Base-by-base conservation (phyloP, 495 filamentous ascomycete species). In the Bathelium albidoporum region DNA sequence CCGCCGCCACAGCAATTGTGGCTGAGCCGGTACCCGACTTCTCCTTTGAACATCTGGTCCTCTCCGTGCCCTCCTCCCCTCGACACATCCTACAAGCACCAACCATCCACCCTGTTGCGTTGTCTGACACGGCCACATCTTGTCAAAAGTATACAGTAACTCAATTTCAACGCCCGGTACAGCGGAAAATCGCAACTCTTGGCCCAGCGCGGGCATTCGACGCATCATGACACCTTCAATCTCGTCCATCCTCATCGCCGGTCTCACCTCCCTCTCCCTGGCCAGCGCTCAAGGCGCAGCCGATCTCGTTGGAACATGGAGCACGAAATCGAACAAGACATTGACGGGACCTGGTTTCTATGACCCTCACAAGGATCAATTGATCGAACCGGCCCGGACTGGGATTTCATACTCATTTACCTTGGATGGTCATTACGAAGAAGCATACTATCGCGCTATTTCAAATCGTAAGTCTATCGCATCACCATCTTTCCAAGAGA, bases 351-450 rank as follows among this genome's bases (percentile, higher is more conserved):
- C 88, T 58, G 82, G 80, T 66, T 91, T 91, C 73, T 91, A 89
- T 67, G 83, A 92, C 70, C 84, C 87, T 22, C 76, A 85, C 49
- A 81, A 84, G 45, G 89, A 90, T 64, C 75, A 75, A 59, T 79
- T 92, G 49, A 80, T 84, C 66, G 89, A 92, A 70, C 89, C 89
- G 1, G 73, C 78, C 22, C 77, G 84, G 64, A 85, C 89, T 0
- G 89, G 89, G n/a, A 87, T 89, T 69, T 90, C 89, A 0, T 92
- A 89, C 73, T 91, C 89, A 9, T 92, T 92, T 69, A 87, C 86
- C 4, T 78, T 73, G 59, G 82, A 90, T 67, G 88, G 89, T 28
- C 76, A 82, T 73, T 92, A 83, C 70, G 89, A 92, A 73, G 81
- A 85, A 68, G 88, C 89, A 20, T 83, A 85, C 70, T 92, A 89